phyloP scores from a whole-genome alignment of 2,329 filamentous ascomycete species.

The Bipolaris bicolor region DNA sequence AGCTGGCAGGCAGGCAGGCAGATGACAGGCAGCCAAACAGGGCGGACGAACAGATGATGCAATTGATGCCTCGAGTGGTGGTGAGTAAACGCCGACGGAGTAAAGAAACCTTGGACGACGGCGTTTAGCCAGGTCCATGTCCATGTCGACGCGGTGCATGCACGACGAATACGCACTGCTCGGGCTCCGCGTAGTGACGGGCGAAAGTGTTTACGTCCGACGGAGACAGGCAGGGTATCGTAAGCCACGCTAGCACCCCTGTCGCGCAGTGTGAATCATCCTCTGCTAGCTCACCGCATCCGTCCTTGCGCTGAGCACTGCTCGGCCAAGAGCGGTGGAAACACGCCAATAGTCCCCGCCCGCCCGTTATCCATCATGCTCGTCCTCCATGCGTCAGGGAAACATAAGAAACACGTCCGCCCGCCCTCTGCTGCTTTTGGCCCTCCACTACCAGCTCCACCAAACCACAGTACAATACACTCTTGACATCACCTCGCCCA shows the following conservation, averaged over 20 bases:
- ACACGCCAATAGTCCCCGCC: constrained; percentile 37
- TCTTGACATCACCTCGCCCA: constrained; percentile 3
- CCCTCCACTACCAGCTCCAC: constrained; percentile 17
- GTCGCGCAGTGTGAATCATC: constrained; percentile 32
- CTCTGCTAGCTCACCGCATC: constrained; percentile 26
- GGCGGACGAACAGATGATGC: constrained; percentile 21
- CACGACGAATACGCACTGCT: constrained; percentile 8
- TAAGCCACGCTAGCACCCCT: constrained; percentile 24
- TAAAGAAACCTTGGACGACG: constrained; percentile 1
- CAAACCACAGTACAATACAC: not conserved
- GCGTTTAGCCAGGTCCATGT: constrained; percentile 4
- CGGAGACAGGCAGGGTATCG: constrained; percentile 6
- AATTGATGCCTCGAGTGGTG: constrained; percentile 18
- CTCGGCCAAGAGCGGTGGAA: constrained; percentile 37
- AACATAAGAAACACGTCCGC: constrained; percentile 43
- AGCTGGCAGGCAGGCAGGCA: not conserved
- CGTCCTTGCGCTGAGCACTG: constrained; percentile 6
- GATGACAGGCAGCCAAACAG: not conserved
- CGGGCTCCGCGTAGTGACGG: constrained; percentile 19
- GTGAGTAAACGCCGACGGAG: constrained; percentile 26
- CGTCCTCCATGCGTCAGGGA: constrained; percentile 34
- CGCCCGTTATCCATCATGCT: constrained; percentile 37
- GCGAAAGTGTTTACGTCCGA: constrained; percentile 16
- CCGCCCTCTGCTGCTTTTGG: constrained; percentile 17
- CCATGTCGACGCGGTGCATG: not conserved